Conservation (phyloP, 495 filamentous ascomycete species). For the Lichenothelia convexa region DNA sequence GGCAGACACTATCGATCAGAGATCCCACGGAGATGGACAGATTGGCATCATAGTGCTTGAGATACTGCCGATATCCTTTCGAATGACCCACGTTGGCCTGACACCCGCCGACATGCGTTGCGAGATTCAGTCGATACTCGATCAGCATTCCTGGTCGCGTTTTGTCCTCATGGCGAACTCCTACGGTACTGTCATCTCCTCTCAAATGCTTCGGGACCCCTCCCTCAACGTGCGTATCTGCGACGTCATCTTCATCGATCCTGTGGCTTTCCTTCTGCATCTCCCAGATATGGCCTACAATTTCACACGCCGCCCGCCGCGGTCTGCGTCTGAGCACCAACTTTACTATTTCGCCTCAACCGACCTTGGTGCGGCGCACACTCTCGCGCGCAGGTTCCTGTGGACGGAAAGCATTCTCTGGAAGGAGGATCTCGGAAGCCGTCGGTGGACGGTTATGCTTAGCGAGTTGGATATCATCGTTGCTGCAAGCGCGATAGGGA, state of each 20-base stretch:
- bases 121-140: conserved; percentile 33
- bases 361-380: conserved; percentile 42
- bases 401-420: conserved; percentile 50
- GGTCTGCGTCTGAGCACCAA: conserved; percentile 40
- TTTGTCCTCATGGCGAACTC: conserved; percentile 39
- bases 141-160: conserved; percentile 32
- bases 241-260: conserved; percentile 39
- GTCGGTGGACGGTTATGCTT: conserved; percentile 35
- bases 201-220: conserved; percentile 36
- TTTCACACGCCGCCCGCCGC: conserved; percentile 28
- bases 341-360: conserved; percentile 49
- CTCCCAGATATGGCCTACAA: conserved; percentile 55
- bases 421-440: conserved; percentile 36
- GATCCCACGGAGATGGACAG: conserved; percentile 13
- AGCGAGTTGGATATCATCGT: conserved; percentile 46
- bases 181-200: conserved; percentile 39
- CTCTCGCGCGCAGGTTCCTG: conserved; percentile 43
- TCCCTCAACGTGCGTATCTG: conserved; percentile 24
- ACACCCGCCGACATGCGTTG: conserved; percentile 27
- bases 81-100: conserved; percentile 35
- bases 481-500: conserved; percentile 35
- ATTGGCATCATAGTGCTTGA: conserved; percentile 48
- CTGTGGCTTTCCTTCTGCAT: conserved; percentile 46
- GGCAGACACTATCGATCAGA: conserved; percentile 14
- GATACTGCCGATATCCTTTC: conserved; percentile 41